Evolutionary conservation across 495 filamentous ascomycete species (phyloP).

Genomic region (Neurospora sublineolata): DNA sequence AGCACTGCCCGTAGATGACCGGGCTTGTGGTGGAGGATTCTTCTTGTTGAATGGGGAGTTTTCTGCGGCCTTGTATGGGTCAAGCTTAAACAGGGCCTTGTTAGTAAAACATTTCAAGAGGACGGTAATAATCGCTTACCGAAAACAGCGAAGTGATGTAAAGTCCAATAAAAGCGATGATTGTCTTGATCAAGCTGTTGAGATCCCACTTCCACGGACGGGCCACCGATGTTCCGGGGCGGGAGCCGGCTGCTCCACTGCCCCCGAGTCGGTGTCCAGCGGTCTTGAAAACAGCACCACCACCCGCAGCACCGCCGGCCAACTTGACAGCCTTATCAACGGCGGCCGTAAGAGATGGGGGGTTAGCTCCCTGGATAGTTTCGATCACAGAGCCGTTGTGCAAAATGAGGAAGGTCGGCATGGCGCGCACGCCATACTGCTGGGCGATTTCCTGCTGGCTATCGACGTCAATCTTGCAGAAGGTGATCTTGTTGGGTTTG

Average conservation of each 20-base stretch:
- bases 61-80: conserved; percentile 54
- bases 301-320: conserved; percentile 31
- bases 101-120: conserved; percentile 8
- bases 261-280: conserved; percentile 28
- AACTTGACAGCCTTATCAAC: conserved; percentile 62
- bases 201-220: conserved; percentile 28
- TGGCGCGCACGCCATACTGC: conserved; percentile 45
- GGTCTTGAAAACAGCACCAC: conserved; percentile 33
- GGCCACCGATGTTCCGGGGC: conserved; percentile 15
- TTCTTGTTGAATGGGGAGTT: conserved; percentile 52
- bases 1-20: conserved; percentile 5
- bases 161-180: conserved; percentile 47
- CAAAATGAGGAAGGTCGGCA: conserved; percentile 86
- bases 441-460: conserved; percentile 42
- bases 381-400: conserved; percentile 59
- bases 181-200: conserved; percentile 31
- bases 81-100: conserved; percentile 34
- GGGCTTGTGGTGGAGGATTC: conserved; percentile 14
- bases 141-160: conserved; percentile 49
- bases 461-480: conserved; percentile 54
- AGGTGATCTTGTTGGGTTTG: conserved; percentile 42
- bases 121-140: conserved; percentile 19
- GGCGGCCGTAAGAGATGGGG: conserved; percentile 56
- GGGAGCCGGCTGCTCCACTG: conserved; percentile 7
- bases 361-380: conserved; percentile 71